Percentiles rank a stretch among this genome's conserved stretches.
Conservation (phyloP, 306 rosid genomes). For the Dalbergia cochinchinensis region DNA sequence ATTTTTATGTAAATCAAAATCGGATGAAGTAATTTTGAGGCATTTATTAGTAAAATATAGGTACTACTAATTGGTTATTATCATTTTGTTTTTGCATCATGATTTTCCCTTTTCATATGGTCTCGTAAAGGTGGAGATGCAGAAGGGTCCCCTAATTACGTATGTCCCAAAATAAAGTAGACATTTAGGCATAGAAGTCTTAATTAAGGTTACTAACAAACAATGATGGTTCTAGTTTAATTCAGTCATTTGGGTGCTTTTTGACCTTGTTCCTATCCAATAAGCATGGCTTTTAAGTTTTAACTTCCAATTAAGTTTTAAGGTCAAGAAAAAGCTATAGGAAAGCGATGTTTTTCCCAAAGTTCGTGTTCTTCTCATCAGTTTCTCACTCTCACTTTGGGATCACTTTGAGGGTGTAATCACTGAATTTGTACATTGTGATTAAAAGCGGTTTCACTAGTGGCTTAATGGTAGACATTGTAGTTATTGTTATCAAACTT, state of each 20-base stretch:
- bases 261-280: conserved; percentile 44
- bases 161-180: conserved; percentile 48
- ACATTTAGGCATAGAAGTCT: conserved; percentile 39
- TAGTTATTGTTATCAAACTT: neutral
- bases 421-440: conserved; percentile 12
- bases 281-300: conserved; percentile 34
- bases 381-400: conserved; percentile 5
- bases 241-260: conserved; percentile 39
- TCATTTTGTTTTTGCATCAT: neutral
- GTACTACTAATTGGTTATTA: neutral
- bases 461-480: neutral
- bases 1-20: too few species aligned
- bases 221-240: conserved; percentile 38
- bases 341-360: conserved; percentile 46
- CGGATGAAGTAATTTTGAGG: too few species aligned
- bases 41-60: too few species aligned
- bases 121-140: conserved; percentile 58
- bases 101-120: conserved; percentile 38
- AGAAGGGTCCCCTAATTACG: conserved; percentile 42
- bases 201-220: conserved; percentile 36
- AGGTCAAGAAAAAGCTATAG: conserved; percentile 13
- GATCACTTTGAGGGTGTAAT: neutral
- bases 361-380: conserved; percentile 27
- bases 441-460: conserved; percentile 36
- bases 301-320: conserved; percentile 31